Evolutionary conservation across 176 grass and related monocot genomes (phyloP).

Genomic region (Ensete ventricosum): DNA sequence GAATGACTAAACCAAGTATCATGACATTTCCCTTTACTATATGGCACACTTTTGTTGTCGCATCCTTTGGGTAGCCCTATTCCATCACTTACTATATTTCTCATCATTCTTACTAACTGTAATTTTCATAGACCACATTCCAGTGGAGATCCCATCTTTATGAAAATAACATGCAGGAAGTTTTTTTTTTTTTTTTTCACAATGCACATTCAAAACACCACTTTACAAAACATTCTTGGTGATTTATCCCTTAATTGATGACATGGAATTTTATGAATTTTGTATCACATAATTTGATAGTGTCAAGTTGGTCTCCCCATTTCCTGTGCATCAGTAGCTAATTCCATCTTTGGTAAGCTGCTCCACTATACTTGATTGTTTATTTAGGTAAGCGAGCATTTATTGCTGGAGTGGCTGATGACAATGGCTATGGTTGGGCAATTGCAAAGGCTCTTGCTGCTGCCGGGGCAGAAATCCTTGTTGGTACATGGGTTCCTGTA

Average conservation of each 20-base stretch:
- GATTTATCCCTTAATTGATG: background rate
- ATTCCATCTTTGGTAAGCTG: background rate
- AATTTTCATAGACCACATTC: too few species aligned
- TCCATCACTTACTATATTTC: too few species aligned
- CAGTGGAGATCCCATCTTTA: too few species aligned
- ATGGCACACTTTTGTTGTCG: background rate
- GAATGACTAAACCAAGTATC: too few species aligned
- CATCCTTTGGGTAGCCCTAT: too few species aligned
- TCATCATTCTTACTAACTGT: too few species aligned
- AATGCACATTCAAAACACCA: background rate
- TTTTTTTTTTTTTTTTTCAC: background rate
- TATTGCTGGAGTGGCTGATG: conserved; percentile 96
- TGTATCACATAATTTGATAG: background rate
- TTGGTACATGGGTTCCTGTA: conserved; percentile 99
- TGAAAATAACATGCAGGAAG: background rate
- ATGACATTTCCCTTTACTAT: background rate
- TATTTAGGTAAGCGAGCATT: conserved; percentile 81
- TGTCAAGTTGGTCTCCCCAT: background rate
- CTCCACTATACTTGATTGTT: background rate
- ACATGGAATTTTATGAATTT: background rate
- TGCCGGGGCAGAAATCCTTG: conserved; percentile 90
- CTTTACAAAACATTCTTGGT: background rate
- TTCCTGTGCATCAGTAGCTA: background rate
- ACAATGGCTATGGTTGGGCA: conserved; percentile 99
- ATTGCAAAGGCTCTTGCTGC: conserved; percentile 94